Conservation (phyloP, 805 yeast genomes). For the Kazachstania kunashirensis region DNA sequence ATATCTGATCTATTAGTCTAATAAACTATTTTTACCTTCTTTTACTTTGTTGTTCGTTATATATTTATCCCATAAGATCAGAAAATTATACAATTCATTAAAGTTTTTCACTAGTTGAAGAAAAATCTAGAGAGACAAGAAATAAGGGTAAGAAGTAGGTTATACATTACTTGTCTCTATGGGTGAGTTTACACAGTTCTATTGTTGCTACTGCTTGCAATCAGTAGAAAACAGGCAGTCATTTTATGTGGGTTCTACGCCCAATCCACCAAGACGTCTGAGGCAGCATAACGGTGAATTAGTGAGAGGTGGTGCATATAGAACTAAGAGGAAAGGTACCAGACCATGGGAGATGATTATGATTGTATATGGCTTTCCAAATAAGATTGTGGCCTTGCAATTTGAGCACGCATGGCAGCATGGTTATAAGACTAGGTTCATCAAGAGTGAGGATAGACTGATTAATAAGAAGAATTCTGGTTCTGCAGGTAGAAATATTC, state of each 20-base stretch:
- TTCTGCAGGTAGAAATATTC: constrained; percentile 30
- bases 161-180: background rate
- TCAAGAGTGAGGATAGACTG: constrained; percentile 33
- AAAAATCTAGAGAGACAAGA: no score
- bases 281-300: constrained; percentile 74
- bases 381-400: constrained; percentile 58
- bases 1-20: no score
- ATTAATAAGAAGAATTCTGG: constrained; percentile 26
- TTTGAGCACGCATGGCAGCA: constrained; percentile 87
- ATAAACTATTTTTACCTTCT: no score
- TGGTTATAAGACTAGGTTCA: constrained; percentile 53
- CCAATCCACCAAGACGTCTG: constrained; percentile 57
- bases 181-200: constrained; percentile 31
- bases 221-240: constrained; percentile 48
- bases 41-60: no score
- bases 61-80: no score
- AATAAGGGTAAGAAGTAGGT: no score
- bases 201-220: constrained; percentile 62
- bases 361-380: constrained; percentile 63
- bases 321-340: constrained; percentile 46
- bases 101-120: no score
- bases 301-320: constrained; percentile 54
- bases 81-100: no score
- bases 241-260: constrained; percentile 75
- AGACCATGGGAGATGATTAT: constrained; percentile 69